Conservation (phyloP, 345 rosid genomes). For the Rhodamnia argentea region DNA sequence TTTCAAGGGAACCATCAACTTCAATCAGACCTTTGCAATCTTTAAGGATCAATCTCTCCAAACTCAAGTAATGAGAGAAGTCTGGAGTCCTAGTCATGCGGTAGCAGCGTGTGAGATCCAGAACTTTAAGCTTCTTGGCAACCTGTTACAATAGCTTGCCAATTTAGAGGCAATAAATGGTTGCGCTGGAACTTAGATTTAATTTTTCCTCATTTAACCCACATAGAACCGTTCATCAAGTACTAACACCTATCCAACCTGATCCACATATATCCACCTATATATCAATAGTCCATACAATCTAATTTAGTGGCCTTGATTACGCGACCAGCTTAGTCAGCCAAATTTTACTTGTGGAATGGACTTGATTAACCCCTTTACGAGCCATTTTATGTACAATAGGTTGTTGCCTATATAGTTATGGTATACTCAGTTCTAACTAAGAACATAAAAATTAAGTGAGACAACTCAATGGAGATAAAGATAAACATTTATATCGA, state of each 20-base stretch:
- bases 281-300: not conserved
- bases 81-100: slow-evolving; percentile 9
- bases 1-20: slow-evolving; percentile 14
- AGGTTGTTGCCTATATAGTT: not conserved
- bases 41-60: slow-evolving; percentile 12
- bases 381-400: not conserved
- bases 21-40: slow-evolving; percentile 5
- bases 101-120: slow-evolving; percentile 7
- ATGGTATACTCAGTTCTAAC: not conserved
- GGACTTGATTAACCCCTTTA: not conserved
- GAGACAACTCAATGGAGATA: not conserved
- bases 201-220: not conserved
- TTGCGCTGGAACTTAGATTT: not conserved
- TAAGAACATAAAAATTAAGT: not conserved
- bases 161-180: not conserved
- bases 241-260: not conserved
- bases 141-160: not conserved
- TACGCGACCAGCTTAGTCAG: not conserved
- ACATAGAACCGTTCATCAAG: not conserved
- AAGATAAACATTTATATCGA: not conserved
- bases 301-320: not conserved
- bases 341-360: not conserved
- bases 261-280: not conserved
- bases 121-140: slow-evolving; percentile 10
- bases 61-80: slow-evolving; percentile 1